Evolutionary conservation across 2,329 filamentous ascomycete genomes (phyloP), one percentile per base, ranked within the genome.

Genomic region (Scortechinia acanthostroma): DNA sequence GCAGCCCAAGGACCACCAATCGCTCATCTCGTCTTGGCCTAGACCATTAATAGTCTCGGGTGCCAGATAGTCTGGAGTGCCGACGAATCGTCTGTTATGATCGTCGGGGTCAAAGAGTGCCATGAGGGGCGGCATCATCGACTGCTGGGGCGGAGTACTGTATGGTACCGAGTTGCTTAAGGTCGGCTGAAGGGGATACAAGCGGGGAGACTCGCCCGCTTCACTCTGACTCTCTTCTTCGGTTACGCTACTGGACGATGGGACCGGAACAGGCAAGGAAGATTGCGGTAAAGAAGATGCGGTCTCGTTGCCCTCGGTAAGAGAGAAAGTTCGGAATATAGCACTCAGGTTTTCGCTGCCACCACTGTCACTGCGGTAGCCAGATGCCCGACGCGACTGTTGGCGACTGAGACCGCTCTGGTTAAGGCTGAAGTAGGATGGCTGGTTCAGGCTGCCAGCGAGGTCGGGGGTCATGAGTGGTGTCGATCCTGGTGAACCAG

Each of bases 1-100:
- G 61, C 94, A 98, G 1, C 93, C 93, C n/a, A 98, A 76, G 19
- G 93, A 97, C 93, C 93, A 98, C 93, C 93, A 98, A 80, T 98
- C 93, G 59, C 93, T 97, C 53, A 91, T 93, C 62, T 97, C 91
- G 57, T 98, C 93, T 62, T 98, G 93, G 2, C 91, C 90, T 52
- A 90, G 83, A 43, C 94, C 93, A 52, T 89, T 91, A 58, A 98
- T 95, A 0, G 94, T 98, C 60, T 98, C 94, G 0, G 93, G 93
- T 0, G 93, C 93, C 14, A 98, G 76, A 59, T 98, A 98, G 62
- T 98, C 93, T 0, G 93, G 93, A 0, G 93, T 98, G 22, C 93
- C 93, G 5, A 98, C 93, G 55, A 98, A 98, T 30, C 89, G 83
- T 45, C 93, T 81, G 58, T 88, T 91, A 49, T 83, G 94, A 57